phyloP scores from a whole-genome alignment of 2,329 filamentous ascomycete species.

The Pyrenochaeta sp. region DNA sequence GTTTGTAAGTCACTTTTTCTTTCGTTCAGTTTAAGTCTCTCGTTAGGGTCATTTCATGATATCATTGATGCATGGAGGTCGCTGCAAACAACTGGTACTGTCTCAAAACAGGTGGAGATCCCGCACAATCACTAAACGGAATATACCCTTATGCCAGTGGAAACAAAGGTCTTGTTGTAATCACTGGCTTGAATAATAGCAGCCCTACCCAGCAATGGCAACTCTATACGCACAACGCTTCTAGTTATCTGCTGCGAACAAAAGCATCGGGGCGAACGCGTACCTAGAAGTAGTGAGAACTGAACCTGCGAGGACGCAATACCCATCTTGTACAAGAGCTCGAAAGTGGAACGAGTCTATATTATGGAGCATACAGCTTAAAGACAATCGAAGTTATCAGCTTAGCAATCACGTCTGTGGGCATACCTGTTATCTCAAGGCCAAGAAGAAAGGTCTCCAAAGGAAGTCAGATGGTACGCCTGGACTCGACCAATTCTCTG shows the following conservation, averaged over 20 bases:
- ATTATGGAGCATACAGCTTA: slow-evolving; percentile 9
- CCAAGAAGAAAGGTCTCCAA: neutral
- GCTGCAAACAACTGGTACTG: slow-evolving; percentile 13
- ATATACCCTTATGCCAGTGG: slow-evolving; percentile 5
- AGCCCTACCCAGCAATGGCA: slow-evolving; percentile 16
- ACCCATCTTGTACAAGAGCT: neutral
- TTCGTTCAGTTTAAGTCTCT: slow-evolving; percentile 4
- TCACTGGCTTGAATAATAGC: slow-evolving; percentile 4
- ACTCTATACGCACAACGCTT: slow-evolving; percentile 8
- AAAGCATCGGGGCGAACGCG: slow-evolving; percentile 15
- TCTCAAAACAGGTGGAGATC: slow-evolving; percentile 5
- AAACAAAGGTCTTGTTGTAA: neutral
- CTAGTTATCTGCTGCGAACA: slow-evolving; percentile 15
- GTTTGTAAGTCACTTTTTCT: neutral
- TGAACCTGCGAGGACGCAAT: neutral
- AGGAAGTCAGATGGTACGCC: slow-evolving; percentile 7
- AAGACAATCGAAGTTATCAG: slow-evolving; percentile 8
- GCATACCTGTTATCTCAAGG: slow-evolving; percentile 1
- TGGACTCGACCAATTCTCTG: slow-evolving; percentile 8
- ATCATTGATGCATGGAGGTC: slow-evolving; percentile 5
- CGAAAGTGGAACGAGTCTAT: slow-evolving; percentile 5
- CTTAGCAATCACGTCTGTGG: slow-evolving; percentile 8
- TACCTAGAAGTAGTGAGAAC: slow-evolving; percentile 4
- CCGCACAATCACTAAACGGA: slow-evolving; percentile 3
- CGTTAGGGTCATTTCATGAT: neutral